These are phyloP conservation scores for Xylaria nigripes DNA, from an alignment of 495 filamentous ascomycete genomes.

Conservation along the genomic window DNA sequence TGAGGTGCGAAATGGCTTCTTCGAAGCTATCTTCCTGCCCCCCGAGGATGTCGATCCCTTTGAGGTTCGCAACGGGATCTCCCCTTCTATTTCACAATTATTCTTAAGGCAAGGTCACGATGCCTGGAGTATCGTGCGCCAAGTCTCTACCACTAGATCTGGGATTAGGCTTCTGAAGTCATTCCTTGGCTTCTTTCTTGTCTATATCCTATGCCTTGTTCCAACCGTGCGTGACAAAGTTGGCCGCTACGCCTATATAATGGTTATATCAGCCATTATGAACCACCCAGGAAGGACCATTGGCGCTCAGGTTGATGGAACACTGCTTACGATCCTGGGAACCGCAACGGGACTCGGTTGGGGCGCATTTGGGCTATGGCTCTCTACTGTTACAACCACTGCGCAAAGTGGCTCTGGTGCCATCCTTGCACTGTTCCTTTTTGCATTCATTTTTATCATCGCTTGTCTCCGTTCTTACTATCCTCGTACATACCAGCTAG, in stretches of 20 bases:
- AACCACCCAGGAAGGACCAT: conserved; percentile 46
- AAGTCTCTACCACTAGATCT: conserved; percentile 34
- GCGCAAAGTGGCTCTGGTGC: conserved; percentile 44
- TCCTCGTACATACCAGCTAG: conserved; percentile 45
- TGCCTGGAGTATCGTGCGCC: conserved; percentile 24
- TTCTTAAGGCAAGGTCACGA: conserved; percentile 39
- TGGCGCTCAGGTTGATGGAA: conserved; percentile 49
- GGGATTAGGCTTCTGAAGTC: conserved; percentile 45
- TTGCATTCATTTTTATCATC: conserved; percentile 42
- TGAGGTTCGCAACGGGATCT: conserved; percentile 30
- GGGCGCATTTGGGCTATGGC: conserved; percentile 45
- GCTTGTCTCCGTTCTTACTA: conserved; percentile 47
- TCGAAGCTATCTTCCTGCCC: conserved; percentile 48
- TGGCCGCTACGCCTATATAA: conserved; percentile 46
- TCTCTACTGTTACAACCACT: conserved; percentile 39
- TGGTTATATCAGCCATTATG: conserved; percentile 44
- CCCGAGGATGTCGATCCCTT: conserved; percentile 31
- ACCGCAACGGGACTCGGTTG: conserved; percentile 49
- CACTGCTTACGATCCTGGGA: conserved; percentile 43
- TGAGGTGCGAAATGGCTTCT: conserved; percentile 51
- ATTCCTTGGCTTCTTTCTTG: conserved; percentile 45
- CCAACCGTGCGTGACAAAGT: conserved; percentile 36
- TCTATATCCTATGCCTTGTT: conserved; percentile 48
- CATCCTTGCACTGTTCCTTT: conserved; percentile 43
- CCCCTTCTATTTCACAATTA: conserved; percentile 35